A percentile compares a stretch with the other conserved stretches of the same genome.
These are phyloP conservation scores for Gryganskiella cystojenkinii DNA, from an alignment of 192 early-diverging fungal species.

Conservation along the genomic window DNA sequence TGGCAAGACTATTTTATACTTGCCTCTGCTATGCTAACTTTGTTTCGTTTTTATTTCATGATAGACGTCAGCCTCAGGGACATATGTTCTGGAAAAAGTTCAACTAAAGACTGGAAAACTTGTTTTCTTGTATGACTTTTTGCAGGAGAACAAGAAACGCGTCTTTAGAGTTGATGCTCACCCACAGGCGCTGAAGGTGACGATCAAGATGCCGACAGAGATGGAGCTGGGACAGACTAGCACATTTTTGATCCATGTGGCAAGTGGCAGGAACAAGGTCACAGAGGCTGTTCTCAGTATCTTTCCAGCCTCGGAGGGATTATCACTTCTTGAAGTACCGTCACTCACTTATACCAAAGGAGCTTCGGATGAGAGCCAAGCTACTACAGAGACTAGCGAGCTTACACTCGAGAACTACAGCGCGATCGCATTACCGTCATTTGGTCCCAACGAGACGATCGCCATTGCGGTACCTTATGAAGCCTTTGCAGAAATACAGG, in stretches of 20 bases:
- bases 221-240: constrained; percentile 50
- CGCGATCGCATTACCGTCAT: constrained; percentile 24
- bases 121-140: constrained; percentile 64
- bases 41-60: neutral
- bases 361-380: neutral
- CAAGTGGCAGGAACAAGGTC: constrained; percentile 45
- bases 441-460: constrained; percentile 42
- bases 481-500: constrained; percentile 8
- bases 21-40: constrained; percentile 7
- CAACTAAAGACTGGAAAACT: constrained; percentile 68
- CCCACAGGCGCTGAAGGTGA: constrained; percentile 48
- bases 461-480: constrained; percentile 37
- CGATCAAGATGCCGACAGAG: constrained; percentile 43
- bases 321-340: constrained; percentile 17
- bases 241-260: constrained; percentile 46
- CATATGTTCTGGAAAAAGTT: constrained; percentile 66
- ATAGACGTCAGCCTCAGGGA: constrained; percentile 68
- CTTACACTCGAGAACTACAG: constrained; percentile 23
- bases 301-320: constrained; percentile 31
- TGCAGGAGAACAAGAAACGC: constrained; percentile 59
- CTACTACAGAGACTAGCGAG: constrained; percentile 8
- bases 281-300: constrained; percentile 36
- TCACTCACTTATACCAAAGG: constrained; percentile 32
- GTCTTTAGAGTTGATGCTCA: constrained; percentile 61
- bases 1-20: neutral